Conservation (phyloP, 129 eudicot genomes). For the Flaveria brownii region DNA sequence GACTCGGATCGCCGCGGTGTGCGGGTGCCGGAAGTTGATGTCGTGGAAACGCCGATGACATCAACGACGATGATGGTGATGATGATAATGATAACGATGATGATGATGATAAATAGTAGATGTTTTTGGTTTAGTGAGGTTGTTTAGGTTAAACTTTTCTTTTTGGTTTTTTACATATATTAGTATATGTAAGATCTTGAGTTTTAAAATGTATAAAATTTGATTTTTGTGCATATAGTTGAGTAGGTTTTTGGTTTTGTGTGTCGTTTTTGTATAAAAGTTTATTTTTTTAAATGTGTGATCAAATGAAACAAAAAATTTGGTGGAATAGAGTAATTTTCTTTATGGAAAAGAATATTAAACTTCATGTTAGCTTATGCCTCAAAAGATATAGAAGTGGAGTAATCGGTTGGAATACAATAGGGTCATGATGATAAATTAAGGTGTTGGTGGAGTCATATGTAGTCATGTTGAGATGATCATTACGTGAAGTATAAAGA, state of each 20-base stretch:
- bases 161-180: not conserved
- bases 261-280: too few species aligned
- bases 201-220: constrained; percentile 14
- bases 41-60: constrained; percentile 43
- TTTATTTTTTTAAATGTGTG: too few species aligned
- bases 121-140: not conserved
- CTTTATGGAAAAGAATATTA: too few species aligned
- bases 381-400: too few species aligned
- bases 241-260: too few species aligned
- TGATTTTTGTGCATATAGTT: not conserved
- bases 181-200: not conserved
- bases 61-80: constrained; percentile 9
- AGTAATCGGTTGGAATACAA: too few species aligned
- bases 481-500: not conserved
- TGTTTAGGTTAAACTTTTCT: constrained; percentile 1
- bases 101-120: constrained; percentile 24
- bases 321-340: too few species aligned
- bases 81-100: too few species aligned
- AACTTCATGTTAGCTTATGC: too few species aligned
- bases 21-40: constrained; percentile 60
- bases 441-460: not conserved
- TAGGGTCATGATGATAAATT: not conserved
- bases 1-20: constrained; percentile 57
- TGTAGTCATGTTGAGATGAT: too few species aligned
- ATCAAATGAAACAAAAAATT: too few species aligned